Conservation (phyloP, 495 filamentous ascomycete species). For the Trypethelium eluteriae region DNA sequence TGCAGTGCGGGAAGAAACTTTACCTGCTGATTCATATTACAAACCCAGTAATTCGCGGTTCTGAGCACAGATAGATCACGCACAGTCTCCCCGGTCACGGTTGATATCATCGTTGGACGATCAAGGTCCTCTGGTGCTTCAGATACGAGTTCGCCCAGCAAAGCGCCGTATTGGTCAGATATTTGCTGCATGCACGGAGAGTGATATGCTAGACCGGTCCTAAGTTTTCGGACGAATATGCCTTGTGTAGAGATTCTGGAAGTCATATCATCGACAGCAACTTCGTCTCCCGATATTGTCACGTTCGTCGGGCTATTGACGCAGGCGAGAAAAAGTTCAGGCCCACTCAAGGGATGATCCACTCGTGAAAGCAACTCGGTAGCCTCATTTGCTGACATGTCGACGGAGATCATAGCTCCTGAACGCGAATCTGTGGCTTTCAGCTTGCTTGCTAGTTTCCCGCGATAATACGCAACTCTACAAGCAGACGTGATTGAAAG, state of each 20-base stretch:
- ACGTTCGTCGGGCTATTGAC: slow-evolving; percentile 33
- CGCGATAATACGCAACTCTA: slow-evolving; percentile 37
- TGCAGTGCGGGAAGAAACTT: neutral
- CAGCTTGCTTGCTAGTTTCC: slow-evolving; percentile 8
- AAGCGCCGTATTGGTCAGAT: neutral
- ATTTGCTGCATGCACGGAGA: slow-evolving; percentile 51
- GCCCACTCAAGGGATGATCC: neutral
- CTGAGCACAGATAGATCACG: neutral
- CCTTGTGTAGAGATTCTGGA: neutral
- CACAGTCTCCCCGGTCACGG: neutral
- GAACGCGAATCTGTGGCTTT: neutral
- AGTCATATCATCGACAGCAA: slow-evolving; percentile 12
- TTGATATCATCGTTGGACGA: neutral
- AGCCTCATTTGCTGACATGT: slow-evolving; percentile 1
- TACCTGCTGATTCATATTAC: slow-evolving; percentile 14
- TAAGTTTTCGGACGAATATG: neutral
- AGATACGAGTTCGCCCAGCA: neutral
- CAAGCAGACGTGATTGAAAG: slow-evolving; percentile 42
- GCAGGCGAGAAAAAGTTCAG: slow-evolving; percentile 25
- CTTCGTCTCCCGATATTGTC: slow-evolving; percentile 30
- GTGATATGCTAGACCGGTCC: slow-evolving; percentile 34
- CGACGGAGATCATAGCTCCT: slow-evolving; percentile 27
- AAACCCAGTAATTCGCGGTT: slow-evolving; percentile 18
- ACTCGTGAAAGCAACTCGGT: neutral
- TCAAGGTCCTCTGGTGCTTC: neutral